Conservation (phyloP, 2,329 filamentous ascomycete species). For the Ascochyta fabae region DNA sequence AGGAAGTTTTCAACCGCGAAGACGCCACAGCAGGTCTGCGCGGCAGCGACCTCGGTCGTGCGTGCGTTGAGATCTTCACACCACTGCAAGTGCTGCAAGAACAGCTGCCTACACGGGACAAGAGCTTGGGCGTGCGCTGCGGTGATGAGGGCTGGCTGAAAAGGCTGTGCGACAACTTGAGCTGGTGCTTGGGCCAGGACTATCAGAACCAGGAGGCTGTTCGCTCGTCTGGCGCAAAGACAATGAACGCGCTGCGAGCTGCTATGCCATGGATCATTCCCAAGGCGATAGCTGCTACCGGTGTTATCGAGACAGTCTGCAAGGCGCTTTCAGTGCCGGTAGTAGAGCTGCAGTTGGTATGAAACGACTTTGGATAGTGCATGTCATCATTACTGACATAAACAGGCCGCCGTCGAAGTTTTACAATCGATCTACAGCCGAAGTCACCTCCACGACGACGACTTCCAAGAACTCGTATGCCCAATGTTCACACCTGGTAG, state of each 20-base stretch:
- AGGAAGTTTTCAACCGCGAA: slow-evolving; percentile 91
- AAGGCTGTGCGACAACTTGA: slow-evolving; percentile 76
- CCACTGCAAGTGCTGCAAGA: slow-evolving; percentile 76
- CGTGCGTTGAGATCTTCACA: slow-evolving; percentile 92
- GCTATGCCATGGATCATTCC: slow-evolving; percentile 88
- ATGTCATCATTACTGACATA: slow-evolving; percentile 23
- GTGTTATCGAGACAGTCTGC: slow-evolving; percentile 49
- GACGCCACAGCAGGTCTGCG: slow-evolving; percentile 84
- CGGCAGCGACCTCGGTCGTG: slow-evolving; percentile 83
- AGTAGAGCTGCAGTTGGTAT: slow-evolving; percentile 46
- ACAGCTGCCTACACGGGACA: slow-evolving; percentile 75
- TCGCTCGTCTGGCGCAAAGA: slow-evolving; percentile 74
- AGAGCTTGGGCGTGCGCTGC: slow-evolving; percentile 71
- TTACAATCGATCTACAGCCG: slow-evolving; percentile 83
- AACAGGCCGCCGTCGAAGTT: slow-evolving; percentile 70
- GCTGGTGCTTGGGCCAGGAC: slow-evolving; percentile 72
- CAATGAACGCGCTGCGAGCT: slow-evolving; percentile 77
- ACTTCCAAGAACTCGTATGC: slow-evolving; percentile 78
- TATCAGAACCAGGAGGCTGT: slow-evolving; percentile 70
- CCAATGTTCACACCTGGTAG: slow-evolving; percentile 78
- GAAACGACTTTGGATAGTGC: neutral
- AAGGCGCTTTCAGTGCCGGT: slow-evolving; percentile 48
- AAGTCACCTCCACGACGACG: slow-evolving; percentile 73
- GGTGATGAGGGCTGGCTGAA: slow-evolving; percentile 87
- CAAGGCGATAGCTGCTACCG: slow-evolving; percentile 71